Percentiles rank a stretch among this genome's conserved stretches.
Evolutionary conservation across 345 rosid genomes (phyloP).

Genomic region (Brassica cretica): DNA sequence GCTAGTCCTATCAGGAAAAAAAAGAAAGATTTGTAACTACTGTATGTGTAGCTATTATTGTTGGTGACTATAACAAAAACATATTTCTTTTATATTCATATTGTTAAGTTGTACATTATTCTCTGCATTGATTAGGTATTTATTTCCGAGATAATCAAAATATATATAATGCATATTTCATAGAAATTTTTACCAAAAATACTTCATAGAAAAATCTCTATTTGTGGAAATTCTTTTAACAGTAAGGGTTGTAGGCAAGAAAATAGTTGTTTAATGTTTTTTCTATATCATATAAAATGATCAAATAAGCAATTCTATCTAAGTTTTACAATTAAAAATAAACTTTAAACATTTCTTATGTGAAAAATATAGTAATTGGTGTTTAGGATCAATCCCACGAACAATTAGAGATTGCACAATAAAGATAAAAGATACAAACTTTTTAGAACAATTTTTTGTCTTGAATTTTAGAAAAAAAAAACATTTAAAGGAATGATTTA

Average conservation of each 20-base stretch:
- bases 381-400: background rate
- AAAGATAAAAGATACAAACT: too few species aligned
- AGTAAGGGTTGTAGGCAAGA: background rate
- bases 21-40: background rate
- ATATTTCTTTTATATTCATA: conserved; percentile 11
- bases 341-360: too few species aligned
- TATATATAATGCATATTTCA: too few species aligned
- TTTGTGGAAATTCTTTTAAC: background rate
- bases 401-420: background rate
- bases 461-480: too few species aligned
- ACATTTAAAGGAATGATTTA: background rate
- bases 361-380: too few species aligned
- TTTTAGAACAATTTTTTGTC: background rate
- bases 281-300: background rate
- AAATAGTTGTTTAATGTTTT: background rate
- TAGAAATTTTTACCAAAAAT: too few species aligned
- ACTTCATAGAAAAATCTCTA: background rate
- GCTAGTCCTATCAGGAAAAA: background rate
- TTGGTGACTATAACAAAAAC: conserved; percentile 7
- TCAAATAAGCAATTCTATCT: too few species aligned
- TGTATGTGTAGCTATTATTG: background rate
- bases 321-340: too few species aligned
- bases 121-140: background rate
- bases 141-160: background rate
- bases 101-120: too few species aligned